These are phyloP conservation scores for Suillus occidentalis DNA, from an alignment of 768 basidiomycete species.

Conservation along the genomic window DNA sequence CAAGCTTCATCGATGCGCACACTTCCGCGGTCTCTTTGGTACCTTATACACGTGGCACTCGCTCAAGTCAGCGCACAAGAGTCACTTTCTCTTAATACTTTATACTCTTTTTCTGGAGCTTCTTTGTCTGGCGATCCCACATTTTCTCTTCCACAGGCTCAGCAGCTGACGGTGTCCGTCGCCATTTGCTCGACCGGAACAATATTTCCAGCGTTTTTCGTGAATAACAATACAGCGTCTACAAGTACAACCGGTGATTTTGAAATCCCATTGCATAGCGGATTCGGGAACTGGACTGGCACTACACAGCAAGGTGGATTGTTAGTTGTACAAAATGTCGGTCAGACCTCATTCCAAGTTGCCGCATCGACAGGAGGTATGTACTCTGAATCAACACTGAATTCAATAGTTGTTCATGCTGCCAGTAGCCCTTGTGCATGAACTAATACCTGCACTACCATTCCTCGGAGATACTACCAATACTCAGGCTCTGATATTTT, in stretches of 20 bases:
- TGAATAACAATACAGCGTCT: constrained; percentile 43
- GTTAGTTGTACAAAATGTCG: constrained; percentile 45
- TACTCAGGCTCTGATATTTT: constrained; percentile 73
- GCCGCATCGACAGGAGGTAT: constrained; percentile 50
- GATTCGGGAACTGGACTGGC: constrained; percentile 56
- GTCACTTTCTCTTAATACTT: constrained; percentile 36
- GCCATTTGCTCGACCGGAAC: constrained; percentile 44
- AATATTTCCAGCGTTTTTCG: constrained; percentile 52
- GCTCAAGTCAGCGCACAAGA: constrained; percentile 17
- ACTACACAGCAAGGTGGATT: constrained; percentile 47
- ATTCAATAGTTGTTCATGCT: constrained; percentile 5
- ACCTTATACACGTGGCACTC: constrained; percentile 6
- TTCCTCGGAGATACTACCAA: constrained; percentile 74
- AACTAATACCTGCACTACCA: constrained; percentile 43
- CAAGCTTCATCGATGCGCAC: neutral
- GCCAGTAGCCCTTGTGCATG: constrained; percentile 50
- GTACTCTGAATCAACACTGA: constrained; percentile 8
- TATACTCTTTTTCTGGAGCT: constrained; percentile 34
- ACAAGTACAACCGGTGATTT: constrained; percentile 39
- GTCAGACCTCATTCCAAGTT: constrained; percentile 53
- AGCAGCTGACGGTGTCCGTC: constrained; percentile 44
- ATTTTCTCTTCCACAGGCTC: constrained; percentile 42
- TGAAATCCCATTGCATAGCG: constrained; percentile 49
- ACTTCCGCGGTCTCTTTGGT: constrained; percentile 9
- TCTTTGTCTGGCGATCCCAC: constrained; percentile 34